Evolutionary conservation across 1,284 basidiomycete species (phyloP), one percentile per base, ranked within the genome.

Genomic region (Pseudozyma sp.): DNA sequence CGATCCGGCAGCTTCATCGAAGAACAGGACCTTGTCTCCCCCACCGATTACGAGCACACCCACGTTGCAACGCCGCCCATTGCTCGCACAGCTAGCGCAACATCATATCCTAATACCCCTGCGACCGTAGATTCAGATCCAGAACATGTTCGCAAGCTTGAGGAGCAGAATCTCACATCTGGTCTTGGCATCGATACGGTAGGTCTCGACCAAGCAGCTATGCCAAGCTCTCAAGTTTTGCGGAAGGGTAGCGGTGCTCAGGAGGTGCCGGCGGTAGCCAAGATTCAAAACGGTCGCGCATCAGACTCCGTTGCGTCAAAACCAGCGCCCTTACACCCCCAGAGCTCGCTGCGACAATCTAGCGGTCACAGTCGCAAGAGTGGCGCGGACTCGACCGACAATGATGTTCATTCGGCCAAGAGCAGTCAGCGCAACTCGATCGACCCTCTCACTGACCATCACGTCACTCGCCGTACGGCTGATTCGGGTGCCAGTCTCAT

Each of bases 1-100:
- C 62, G 75, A 31, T 64, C 59, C 1, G 72, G 70, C 25, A 80
- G 77, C 62, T 80, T 78, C 53, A 50, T 80, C 50, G 77, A 74
- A 25, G 78, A 79, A 19, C 56, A 51, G 2, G 74, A 76, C 25
- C 49, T 63, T 16, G 62, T 64, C 1, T 48, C 61, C 9, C 12
- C 45, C 3, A 9, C 44, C 13, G 47, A 14, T 5, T 48, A 48
- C 25, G 39, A 51, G 7, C 42, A 31, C 16, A 16, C 47, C 7
- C 35, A 18, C n/a, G 18, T 12, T 3, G 52, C 49, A 31, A 25
- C 21, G 38, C 21, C 47, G 2, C 10, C 39, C 6, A 19, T 31
- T 13, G 35, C 34, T 25, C 45, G 54, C 16, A 51, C 66, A 14
- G 16, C 36, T 19, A 48, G 44, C 45, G 50, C n/a, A 45, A 44